Evolutionary conservation across 495 filamentous ascomycete genomes (phyloP), one percentile per base, ranked within the genome.

Genomic region (Hamigera avellanea): DNA sequence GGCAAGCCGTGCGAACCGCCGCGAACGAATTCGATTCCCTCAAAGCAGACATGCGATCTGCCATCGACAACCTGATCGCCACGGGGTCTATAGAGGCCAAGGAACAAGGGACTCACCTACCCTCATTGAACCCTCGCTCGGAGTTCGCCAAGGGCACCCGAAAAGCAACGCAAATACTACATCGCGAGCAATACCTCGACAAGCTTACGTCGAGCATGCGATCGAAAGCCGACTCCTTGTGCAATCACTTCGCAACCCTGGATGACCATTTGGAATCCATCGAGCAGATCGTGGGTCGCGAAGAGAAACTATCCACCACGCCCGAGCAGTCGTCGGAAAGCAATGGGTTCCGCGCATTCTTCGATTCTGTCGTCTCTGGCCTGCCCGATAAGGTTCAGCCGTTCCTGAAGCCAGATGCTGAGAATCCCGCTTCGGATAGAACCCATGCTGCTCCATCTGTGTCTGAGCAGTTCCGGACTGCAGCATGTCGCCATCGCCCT

Each of bases 231-330:
- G 61, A 66, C 19, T 53, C 56, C 3, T 41, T 68, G 2, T 33
- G 42, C 3, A 42, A 41, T 8, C 54, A 57, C n/a, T 53, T 68
- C 30, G 49, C 49, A 14, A 59, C 55, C 0, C 40, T 68, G 2
- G 62, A 66, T 32, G 62, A 66, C 39, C 61, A 68, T 26, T 48
- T 66, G 13, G 55, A 65, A 25, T 64, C 61, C 0, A 55, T 67
- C 16, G 50, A 54, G 21, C 37, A 41, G 17, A 56, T 67, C n/a
- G 38, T 57, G 2, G 27, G 45, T 13, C 54, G 53, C 1, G 54
- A 58, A 31, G 41, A 48, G 35, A 42, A 46, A 1, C 27, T 6
- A 12, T 13, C 9, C 8, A 33, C 14, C 14, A 2, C 14, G 17
- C 15, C n/a, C 32, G 8, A 29, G 16, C 16, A 19, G 16, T 25